These are phyloP conservation scores for Candida railenensis DNA, from an alignment of 805 yeast genomes.

Conservation along the genomic window DNA sequence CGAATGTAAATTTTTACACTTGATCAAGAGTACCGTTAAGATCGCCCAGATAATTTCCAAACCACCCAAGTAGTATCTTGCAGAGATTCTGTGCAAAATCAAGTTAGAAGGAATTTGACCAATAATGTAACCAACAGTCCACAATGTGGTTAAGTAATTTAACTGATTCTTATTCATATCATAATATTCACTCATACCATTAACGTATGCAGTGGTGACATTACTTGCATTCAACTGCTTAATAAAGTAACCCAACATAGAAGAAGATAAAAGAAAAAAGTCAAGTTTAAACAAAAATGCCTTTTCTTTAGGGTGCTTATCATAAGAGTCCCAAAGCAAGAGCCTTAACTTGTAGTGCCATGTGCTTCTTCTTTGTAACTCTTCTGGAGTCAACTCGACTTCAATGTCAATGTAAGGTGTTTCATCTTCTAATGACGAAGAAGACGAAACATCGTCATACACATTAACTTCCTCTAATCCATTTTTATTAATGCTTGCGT, in stretches of 20 bases:
- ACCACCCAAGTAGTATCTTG: conserved; percentile 35
- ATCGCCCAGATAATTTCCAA: conserved; percentile 34
- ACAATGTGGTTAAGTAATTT: conserved; percentile 43
- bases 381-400: conserved; percentile 19
- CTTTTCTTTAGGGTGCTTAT: conserved; percentile 36
- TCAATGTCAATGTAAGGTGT: conserved; percentile 21
- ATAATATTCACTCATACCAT: conserved; percentile 47
- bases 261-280: conserved; percentile 50
- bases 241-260: conserved; percentile 53
- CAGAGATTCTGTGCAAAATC: conserved; percentile 33
- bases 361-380: conserved; percentile 18
- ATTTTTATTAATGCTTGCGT: not conserved
- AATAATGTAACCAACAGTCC: conserved; percentile 52
- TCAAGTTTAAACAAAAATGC: conserved; percentile 34
- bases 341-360: conserved; percentile 19
- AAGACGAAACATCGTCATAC: not conserved
- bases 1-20: conserved; percentile 19
- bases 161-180: conserved; percentile 42
- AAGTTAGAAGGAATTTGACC: conserved; percentile 51
- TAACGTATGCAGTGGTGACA: conserved; percentile 45
- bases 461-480: not conserved
- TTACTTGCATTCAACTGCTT: conserved; percentile 44
- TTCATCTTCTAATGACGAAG: conserved; percentile 1
- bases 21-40: conserved; percentile 25
- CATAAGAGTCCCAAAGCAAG: conserved; percentile 39